Evolutionary conservation across 2,329 filamentous ascomycete genomes (phyloP).

Genomic region (Samsoniella hepiali): DNA sequence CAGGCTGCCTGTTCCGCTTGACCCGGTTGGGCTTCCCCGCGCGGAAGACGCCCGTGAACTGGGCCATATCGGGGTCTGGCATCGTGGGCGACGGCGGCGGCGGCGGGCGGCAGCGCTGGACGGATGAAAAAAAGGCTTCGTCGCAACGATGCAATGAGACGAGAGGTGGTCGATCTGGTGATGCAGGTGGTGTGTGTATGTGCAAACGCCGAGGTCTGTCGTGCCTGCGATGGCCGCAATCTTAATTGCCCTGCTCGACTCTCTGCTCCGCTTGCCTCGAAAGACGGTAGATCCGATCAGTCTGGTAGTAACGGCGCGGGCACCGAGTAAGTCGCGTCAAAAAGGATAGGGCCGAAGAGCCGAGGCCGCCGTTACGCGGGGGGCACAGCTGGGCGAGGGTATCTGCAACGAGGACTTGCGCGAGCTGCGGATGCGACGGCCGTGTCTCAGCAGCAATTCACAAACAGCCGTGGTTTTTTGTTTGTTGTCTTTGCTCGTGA

Average conservation of each 20-base stretch:
- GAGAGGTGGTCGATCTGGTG: background rate
- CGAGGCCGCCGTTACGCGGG: background rate
- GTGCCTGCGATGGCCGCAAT: background rate
- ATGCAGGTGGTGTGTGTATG: background rate
- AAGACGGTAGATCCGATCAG: background rate
- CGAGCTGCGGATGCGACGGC: background rate
- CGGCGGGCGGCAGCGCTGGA: background rate
- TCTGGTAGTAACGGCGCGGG: background rate
- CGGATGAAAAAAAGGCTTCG: too few relatives aligned
- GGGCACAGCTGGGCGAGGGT: background rate
- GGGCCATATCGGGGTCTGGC: constrained; percentile 18
- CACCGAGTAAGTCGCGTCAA: background rate
- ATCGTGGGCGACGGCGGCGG: background rate
- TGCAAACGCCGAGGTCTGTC: background rate
- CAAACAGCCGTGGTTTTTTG: background rate
- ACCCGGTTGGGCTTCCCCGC: constrained; percentile 32
- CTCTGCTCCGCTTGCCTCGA: too few relatives aligned
- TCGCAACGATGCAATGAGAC: background rate
- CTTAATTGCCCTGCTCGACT: background rate
- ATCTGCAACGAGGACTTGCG: background rate
- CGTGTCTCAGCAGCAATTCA: background rate
- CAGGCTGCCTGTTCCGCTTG: constrained; percentile 39
- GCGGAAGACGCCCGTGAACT: constrained; percentile 37
- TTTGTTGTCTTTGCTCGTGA: background rate
- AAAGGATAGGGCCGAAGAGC: background rate